A percentile compares a stretch with the other conserved stretches of the same genome.
Evolutionary conservation across 2,329 filamentous ascomycete species (phyloP).

Genomic region (Mycosphaerella arachidis): DNA sequence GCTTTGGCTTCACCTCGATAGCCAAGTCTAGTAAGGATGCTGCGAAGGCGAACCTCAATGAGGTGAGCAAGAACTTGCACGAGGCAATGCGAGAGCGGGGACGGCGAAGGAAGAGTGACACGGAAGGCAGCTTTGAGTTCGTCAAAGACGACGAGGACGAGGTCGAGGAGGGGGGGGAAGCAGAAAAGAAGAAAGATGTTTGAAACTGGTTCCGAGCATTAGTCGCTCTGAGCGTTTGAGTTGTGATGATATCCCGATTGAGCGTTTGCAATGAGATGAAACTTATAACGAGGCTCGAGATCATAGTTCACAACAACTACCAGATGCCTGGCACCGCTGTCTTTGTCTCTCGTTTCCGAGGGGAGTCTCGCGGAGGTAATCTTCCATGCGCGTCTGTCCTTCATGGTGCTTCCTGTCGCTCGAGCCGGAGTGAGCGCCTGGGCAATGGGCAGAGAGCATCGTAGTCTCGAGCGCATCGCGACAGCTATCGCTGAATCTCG

Average conservation of each 20-base stretch:
- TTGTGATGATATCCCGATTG: background rate
- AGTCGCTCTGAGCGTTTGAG: constrained; percentile 3
- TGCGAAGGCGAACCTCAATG: constrained; percentile 65
- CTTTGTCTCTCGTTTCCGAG: background rate
- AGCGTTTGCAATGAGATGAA: constrained; percentile 3
- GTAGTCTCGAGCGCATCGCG: no score
- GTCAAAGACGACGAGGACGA: constrained; percentile 16
- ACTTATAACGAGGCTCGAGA: background rate
- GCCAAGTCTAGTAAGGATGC: constrained; percentile 51
- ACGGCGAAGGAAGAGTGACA: constrained; percentile 48
- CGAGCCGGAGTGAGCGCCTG: no score
- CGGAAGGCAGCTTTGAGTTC: constrained; percentile 22
- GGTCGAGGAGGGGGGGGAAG: constrained; percentile 16
- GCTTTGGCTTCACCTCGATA: constrained; percentile 35
- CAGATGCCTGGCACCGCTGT: background rate
- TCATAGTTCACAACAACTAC: background rate
- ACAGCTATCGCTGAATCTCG: no score
- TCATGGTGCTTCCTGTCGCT: no score
- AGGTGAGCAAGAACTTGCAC: constrained; percentile 78
- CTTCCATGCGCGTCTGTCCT: no score
- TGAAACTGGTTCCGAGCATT: constrained; percentile 5
- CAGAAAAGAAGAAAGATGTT: constrained; percentile 23
- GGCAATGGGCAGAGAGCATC: no score
- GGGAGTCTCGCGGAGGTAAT: no score
- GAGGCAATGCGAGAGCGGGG: constrained; percentile 79